Base-by-base conservation (phyloP, 202 grass and related monocot species). In the Dendrocalamus latiflorus region DNA sequence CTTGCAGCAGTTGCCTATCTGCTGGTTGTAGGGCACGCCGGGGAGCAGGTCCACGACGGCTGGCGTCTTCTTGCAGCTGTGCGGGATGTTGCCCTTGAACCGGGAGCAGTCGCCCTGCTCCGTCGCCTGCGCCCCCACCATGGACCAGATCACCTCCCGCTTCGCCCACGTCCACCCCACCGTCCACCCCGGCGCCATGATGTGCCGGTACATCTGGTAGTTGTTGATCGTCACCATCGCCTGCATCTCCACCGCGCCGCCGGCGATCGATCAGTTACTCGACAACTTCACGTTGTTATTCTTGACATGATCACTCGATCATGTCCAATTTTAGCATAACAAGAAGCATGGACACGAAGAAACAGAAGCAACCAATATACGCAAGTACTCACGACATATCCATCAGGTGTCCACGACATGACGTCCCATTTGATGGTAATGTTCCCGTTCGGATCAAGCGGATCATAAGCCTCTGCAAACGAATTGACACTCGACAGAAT, bases 341-440 rank as follows among this genome's bases (percentile, higher is more conserved):
- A n/a, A 16, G 8, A 54, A 54, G 7, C 51, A n/a, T 54, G 51
- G 51, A 54, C 51, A n/a, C 18, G 5, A 3, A 9, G 51, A 9
- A 9, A n/a, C 51, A n/a, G 51, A 54, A 54, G 51, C 18, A n/a
- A 8, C 16, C 47, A 8, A 42, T 25, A 58, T 25, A 8, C 49
- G 11, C 6, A 4, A 8, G 17, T 42, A 89, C 93, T 93, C 68
- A 99, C 96, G 37, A 96, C 91, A 34, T 99, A 99, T 78, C 96
- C 96, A 44, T 99, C 96, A 2, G 89, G 81, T 5, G 96, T 99
- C 96, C 96, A 99, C 16, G 93, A 95, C 4, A 99, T 86, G 49
- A 99, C 86, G 84, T 99, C 96, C 96, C 96, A 99, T 86, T 96
- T 99, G 44, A 99, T 90, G 42, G 96, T 99, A 17, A 99, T 99